Base-by-base conservation (phyloP, 208 protist species). In the Trypanosoma mega region DNA sequence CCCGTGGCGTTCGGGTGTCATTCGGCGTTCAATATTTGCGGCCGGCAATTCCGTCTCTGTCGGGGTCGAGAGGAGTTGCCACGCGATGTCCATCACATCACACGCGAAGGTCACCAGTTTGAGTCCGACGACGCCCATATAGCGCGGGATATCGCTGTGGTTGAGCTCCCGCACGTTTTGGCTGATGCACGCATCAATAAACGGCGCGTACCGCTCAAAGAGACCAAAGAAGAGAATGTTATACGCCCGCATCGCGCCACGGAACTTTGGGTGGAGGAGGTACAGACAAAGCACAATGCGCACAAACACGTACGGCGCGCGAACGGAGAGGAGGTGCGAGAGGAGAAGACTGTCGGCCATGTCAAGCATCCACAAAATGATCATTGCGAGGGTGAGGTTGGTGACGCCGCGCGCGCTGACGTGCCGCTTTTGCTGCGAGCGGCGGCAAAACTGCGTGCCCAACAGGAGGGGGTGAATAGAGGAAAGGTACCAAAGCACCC, bases 381-480 rank as follows among this genome's bases (percentile, higher is more conserved):
- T 78, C 52, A 93, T 68, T 18, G 80, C 75, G 55, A 93, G 64
- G 16, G 78, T 82, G 9, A 78, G 55, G 51, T 93, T 93, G 5
- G 83, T 80, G 1, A 90, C 73, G 41, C 87, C 78, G 16, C 36
- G 31, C 8, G 76, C 44, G 43, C 88, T 63, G 2, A 59, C 33
- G 33, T 21, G 26, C 11, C 20, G 14, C 26, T 36, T 36, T 2
- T 82, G 77, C 11, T 64, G n/a, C 7, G 37, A 30, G 8, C 62
- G 49, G 23, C 62, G 58, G 63, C 75, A 89, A 21, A 93, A 63
- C 63, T 85, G 71, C n/a, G 72, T 70, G 16, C 86, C 81, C 44
- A 67, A 66, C 18, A 89, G 61, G 16, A 87, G 60, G n/a, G 86
- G 82, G 34, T 76, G 66, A 14, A 93, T 51, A 61, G 70, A 90